Evolutionary conservation across 768 basidiomycete species (phyloP).

Genomic region (Albatrellus ellisii): DNA sequence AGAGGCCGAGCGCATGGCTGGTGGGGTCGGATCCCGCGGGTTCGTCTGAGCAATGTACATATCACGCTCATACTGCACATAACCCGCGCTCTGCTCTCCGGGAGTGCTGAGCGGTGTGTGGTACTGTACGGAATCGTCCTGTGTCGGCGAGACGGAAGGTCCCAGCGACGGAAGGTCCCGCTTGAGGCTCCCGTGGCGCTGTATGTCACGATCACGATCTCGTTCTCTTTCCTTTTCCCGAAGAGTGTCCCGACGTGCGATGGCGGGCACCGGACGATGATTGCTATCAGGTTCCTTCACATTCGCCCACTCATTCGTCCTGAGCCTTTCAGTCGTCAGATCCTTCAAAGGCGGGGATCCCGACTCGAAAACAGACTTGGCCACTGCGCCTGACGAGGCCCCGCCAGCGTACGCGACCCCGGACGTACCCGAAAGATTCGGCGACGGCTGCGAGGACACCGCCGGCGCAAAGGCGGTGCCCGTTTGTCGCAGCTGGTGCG

Average conservation of each 20-base stretch:
- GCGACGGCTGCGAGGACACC: conserved; percentile 11
- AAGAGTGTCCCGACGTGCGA: conserved; percentile 10
- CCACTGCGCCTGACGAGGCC: not conserved
- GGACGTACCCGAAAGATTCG: conserved; percentile 9
- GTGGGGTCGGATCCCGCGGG: conserved; percentile 8
- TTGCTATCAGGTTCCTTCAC: conserved; percentile 6
- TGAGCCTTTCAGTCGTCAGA: conserved; percentile 10
- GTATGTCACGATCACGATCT: conserved; percentile 3
- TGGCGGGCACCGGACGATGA: not conserved
- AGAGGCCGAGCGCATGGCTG: conserved; percentile 5
- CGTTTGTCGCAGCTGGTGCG: not conserved
- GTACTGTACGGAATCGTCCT: conserved; percentile 9
- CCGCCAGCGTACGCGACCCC: conserved; percentile 7
- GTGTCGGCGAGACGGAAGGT: conserved; percentile 4
- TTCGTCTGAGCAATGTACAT: conserved; percentile 6
- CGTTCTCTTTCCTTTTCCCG: conserved; percentile 9
- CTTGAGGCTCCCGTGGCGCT: conserved; percentile 11
- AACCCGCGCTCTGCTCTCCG: conserved; percentile 5
- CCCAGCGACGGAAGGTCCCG: conserved; percentile 4
- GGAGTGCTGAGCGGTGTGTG: conserved; percentile 9
- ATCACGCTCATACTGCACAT: conserved; percentile 10
- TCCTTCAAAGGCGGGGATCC: conserved; percentile 10
- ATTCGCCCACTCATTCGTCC: conserved; percentile 6
- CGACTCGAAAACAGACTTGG: conserved; percentile 7
- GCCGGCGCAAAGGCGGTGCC: conserved; percentile 6